These are phyloP conservation scores for Claviceps sp. DNA, from an alignment of 2,329 filamentous ascomycete genomes.

Conservation along the genomic window DNA sequence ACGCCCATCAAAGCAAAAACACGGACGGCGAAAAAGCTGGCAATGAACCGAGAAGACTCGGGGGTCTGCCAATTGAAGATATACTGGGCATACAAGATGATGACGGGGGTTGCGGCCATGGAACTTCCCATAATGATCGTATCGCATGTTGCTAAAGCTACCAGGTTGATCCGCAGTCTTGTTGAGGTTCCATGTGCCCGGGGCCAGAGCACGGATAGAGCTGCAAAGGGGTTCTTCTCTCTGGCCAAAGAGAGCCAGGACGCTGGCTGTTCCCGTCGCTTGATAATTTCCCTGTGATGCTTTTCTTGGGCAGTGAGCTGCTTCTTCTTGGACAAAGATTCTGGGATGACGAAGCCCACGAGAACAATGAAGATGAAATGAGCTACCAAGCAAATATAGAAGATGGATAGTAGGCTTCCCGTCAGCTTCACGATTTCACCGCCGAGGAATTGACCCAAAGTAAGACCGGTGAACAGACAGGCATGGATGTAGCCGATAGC, in stretches of 20 bases:
- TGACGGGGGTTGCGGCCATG: constrained; percentile 68
- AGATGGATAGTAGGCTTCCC: constrained; percentile 63
- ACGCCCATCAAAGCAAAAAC: constrained; percentile 62
- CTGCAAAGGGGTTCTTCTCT: constrained; percentile 55
- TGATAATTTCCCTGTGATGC: constrained; percentile 33
- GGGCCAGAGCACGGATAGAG: constrained; percentile 67
- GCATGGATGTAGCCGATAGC: constrained; percentile 85
- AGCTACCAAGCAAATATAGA: constrained; percentile 65
- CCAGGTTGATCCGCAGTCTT: constrained; percentile 63
- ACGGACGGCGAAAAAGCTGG: constrained; percentile 61
- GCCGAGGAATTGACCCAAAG: constrained; percentile 69
- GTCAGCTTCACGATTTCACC: constrained; percentile 68
- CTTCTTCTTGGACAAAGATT: constrained; percentile 65
- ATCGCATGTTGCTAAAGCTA: constrained; percentile 68
- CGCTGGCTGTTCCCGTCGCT: constrained; percentile 15
- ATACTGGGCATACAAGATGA: constrained; percentile 71
- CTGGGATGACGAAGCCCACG: constrained; percentile 60
- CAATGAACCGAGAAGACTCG: constrained; percentile 70
- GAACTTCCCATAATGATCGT: constrained; percentile 68
- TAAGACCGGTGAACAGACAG: constrained; percentile 78
- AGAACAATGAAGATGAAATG: constrained; percentile 64
- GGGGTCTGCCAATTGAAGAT: constrained; percentile 73
- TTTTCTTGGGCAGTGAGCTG: constrained; percentile 60
- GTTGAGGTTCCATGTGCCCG: constrained; percentile 45
- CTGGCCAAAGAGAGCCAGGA: constrained; percentile 22